Conservation (phyloP, 2,329 filamentous ascomycete species). For the Phaeosphaeriaceae sp. region DNA sequence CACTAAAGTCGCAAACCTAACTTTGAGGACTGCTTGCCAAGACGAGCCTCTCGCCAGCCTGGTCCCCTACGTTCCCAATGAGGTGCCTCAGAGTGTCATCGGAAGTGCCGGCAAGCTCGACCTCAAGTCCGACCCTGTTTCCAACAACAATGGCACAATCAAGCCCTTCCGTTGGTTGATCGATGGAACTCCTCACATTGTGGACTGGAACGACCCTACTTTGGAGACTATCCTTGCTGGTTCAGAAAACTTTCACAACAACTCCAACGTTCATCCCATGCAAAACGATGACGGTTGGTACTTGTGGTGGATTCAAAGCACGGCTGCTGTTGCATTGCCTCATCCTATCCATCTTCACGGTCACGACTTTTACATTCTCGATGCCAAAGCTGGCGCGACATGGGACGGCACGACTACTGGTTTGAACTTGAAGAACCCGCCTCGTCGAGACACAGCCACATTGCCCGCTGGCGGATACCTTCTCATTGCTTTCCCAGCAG, state of each 20-base stretch:
- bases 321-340: constrained; percentile 42
- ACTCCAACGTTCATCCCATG: constrained; percentile 41
- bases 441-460: constrained; percentile 48
- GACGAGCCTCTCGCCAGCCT: constrained; percentile 46
- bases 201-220: constrained; percentile 54
- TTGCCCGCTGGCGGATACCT: constrained; percentile 51
- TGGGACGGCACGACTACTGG: constrained; percentile 44
- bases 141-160: constrained; percentile 30
- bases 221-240: constrained; percentile 52
- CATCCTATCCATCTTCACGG: constrained; percentile 52
- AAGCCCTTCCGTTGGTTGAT: constrained; percentile 55
- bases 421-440: constrained; percentile 48
- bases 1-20: constrained; percentile 37
- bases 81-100: constrained; percentile 46
- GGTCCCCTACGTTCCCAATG: constrained; percentile 49
- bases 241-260: constrained; percentile 27
- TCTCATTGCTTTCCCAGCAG: constrained; percentile 60
- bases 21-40: constrained; percentile 44
- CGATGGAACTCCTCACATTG: constrained; percentile 47
- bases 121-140: constrained; percentile 35
- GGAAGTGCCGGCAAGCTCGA: constrained; percentile 32
- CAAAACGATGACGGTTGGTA: constrained; percentile 46
- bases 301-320: constrained; percentile 57
- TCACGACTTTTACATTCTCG: constrained; percentile 54
- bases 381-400: constrained; percentile 34